These are phyloP conservation scores for Fusarium paranaense DNA, from an alignment of 2,329 filamentous ascomycete genomes.

Conservation along the genomic window DNA sequence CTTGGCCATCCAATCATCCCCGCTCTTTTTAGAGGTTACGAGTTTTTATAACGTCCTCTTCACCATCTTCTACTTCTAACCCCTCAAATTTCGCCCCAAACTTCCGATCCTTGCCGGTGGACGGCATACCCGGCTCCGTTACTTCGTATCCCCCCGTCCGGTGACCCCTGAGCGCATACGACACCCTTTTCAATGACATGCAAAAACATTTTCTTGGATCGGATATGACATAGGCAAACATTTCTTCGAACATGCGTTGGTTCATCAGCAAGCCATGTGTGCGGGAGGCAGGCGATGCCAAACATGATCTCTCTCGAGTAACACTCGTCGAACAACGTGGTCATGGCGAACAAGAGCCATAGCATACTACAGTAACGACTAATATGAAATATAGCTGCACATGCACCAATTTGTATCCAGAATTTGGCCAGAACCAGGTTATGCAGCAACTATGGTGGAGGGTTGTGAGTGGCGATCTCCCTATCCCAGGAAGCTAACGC, in stretches of 20 bases:
- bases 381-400: background rate
- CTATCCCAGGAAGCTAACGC: background rate
- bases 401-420: too few relatives aligned
- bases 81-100: background rate
- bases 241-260: too few relatives aligned
- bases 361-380: background rate
- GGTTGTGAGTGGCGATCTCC: background rate
- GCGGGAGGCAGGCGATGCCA: background rate
- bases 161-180: background rate
- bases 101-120: background rate
- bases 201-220: background rate
- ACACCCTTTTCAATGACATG: background rate
- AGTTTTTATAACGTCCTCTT: background rate
- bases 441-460: background rate
- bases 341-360: background rate
- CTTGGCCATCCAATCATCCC: background rate
- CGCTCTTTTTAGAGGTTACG: background rate
- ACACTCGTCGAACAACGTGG: background rate
- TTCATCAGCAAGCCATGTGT: background rate
- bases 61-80: background rate
- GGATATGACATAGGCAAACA: background rate
- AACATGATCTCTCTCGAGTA: background rate
- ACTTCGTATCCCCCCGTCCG: background rate
- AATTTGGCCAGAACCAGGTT: background rate
- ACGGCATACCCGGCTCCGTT: background rate